Conservation (phyloP, 495 filamentous ascomycete genomes). For the Glutinoglossum americanum region DNA sequence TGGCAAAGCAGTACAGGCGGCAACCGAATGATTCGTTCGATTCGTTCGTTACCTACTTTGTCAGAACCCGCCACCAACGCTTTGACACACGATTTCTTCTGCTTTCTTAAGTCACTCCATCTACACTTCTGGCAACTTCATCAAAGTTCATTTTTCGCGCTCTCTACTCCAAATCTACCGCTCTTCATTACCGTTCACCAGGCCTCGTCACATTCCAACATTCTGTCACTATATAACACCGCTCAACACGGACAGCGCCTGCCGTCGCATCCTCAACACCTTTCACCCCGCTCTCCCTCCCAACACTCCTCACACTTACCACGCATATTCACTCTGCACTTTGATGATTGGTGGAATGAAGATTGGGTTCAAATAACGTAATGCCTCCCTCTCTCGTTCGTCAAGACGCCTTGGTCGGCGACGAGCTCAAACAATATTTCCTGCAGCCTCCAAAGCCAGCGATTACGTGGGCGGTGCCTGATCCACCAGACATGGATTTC, state of each 20-base stretch:
- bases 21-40: background rate
- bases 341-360: background rate
- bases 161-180: too few relatives aligned
- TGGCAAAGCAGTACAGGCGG: background rate
- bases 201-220: too few relatives aligned
- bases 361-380: background rate
- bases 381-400: background rate
- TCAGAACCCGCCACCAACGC: background rate
- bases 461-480: background rate
- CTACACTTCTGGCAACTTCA: background rate
- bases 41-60: background rate
- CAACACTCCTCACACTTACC: background rate
- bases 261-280: too few relatives aligned
- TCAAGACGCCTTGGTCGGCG: background rate
- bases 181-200: too few relatives aligned
- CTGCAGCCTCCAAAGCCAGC: background rate
- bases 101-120: background rate
- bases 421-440: background rate
- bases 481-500: background rate
- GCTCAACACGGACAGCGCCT: too few relatives aligned
- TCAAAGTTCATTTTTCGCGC: too few relatives aligned
- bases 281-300: background rate
- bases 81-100: background rate
- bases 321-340: background rate
- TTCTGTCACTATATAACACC: too few relatives aligned